Conservation (phyloP, 768 basidiomycete species). For the Russula lepida region DNA sequence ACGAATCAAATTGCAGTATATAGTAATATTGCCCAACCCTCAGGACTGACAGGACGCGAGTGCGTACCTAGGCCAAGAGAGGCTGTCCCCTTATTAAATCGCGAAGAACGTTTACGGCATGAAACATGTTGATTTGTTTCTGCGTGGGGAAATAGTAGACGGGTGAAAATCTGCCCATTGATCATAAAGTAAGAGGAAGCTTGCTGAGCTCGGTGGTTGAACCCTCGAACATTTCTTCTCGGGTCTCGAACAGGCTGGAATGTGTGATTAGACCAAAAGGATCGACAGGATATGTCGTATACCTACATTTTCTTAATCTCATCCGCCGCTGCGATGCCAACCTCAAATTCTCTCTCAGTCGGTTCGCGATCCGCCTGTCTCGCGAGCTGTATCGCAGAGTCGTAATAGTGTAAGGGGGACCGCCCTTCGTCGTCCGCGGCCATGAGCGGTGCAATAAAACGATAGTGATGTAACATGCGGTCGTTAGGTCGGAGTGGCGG, state of each 20-base stretch:
- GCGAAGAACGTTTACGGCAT: background rate
- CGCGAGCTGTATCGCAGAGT: conserved; percentile 66
- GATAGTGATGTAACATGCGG: conserved; percentile 74
- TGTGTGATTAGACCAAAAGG: background rate
- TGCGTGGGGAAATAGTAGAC: background rate
- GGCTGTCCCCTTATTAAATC: background rate
- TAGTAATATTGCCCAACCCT: background rate
- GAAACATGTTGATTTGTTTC: background rate
- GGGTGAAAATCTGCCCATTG: background rate
- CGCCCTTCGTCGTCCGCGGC: conserved; percentile 52
- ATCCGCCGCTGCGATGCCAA: conserved; percentile 52
- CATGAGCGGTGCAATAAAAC: conserved; percentile 60
- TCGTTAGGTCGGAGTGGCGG: conserved; percentile 62
- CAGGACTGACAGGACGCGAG: background rate
- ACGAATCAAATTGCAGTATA: background rate
- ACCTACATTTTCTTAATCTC: conserved; percentile 56
- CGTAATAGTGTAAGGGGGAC: conserved; percentile 65
- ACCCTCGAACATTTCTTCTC: conserved; percentile 53
- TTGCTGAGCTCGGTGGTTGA: conserved; percentile 37
- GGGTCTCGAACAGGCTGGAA: conserved; percentile 52
- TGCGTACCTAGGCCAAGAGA: conserved; percentile 18
- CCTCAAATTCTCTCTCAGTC: conserved; percentile 56
- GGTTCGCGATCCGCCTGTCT: conserved; percentile 52
- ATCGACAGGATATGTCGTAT: background rate
- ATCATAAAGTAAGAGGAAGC: background rate